phyloP scores from a whole-genome alignment of 257 asterid genomes.

The Echium plantagineum region DNA sequence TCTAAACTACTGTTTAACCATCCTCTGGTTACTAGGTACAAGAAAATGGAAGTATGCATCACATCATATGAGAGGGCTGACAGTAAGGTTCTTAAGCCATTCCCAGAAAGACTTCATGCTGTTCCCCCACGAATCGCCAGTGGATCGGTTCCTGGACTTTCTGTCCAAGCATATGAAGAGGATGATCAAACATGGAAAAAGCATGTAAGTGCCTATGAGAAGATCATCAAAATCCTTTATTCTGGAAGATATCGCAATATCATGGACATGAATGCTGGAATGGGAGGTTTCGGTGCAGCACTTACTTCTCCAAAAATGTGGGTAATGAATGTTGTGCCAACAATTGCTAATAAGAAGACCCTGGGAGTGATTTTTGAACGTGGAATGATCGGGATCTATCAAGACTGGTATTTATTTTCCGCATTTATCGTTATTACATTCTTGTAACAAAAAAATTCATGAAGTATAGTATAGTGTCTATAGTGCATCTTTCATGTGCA shows the following conservation, averaged over 20 bases:
- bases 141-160: constrained; percentile 65
- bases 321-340: constrained; percentile 96
- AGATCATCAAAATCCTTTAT: constrained; percentile 64
- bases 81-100: constrained; percentile 44
- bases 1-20: background rate
- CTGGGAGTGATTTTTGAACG: constrained; percentile 79
- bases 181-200: constrained; percentile 81
- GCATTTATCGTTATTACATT: background rate
- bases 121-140: constrained; percentile 81
- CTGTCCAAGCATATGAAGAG: constrained; percentile 48
- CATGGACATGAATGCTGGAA: constrained; percentile 98
- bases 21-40: constrained; percentile 47
- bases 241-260: constrained; percentile 93
- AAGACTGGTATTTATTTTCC: constrained; percentile 54
- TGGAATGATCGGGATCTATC: constrained; percentile 85
- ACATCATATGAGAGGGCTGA: constrained; percentile 42
- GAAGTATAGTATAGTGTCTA: no score
- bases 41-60: constrained; percentile 77
- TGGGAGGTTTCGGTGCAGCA: constrained; percentile 95
- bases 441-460: background rate
- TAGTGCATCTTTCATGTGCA: no score
- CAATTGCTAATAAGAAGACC: constrained; percentile 70
- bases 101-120: constrained; percentile 79
- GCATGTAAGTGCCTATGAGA: constrained; percentile 71
- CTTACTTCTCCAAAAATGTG: constrained; percentile 69